Evolutionary conservation across 2,329 filamentous ascomycete genomes (phyloP), one percentile per base, ranked within the genome.

Genomic region (Ambrosiella xylebori): DNA sequence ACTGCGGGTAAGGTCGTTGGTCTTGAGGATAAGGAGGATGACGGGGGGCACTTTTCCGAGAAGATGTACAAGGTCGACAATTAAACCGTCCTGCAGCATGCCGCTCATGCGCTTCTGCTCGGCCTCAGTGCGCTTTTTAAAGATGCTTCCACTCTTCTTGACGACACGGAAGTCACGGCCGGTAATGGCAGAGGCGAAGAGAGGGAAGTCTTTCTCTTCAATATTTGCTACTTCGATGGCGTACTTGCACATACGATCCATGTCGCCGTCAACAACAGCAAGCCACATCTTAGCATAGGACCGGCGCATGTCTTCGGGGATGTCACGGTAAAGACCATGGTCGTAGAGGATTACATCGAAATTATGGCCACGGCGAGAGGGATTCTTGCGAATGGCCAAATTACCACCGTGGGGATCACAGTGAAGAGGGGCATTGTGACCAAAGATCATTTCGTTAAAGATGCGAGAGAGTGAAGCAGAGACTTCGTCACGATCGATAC

Each of bases 391-490:
- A 61, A 98, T 88, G 19, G 93, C 90, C 58, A 98, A 85, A 66
- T 98, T 98, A 51, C 93, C 93, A 53, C 90, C 93, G 66, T 98
- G 93, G 0, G 93, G 93, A 67, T 98, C 93, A 71, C 93, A 98
- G 72, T 98, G 93, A 44, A 98, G 73, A 0, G 93, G 89, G 0
- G 91, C 91, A 60, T 84, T 79, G 56, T 84, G 80, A 54, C 91
- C 90, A 64, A 98, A 98, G 64, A 98, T 96, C 93, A 98, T 98
- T 68, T 97, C 90, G 74, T 98, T 98, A 77, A 98, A 98, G 60
- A 98, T 88, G 60, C 84, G 82, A 0, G 93, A 85, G 3, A 98
- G 75, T 0, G 89, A 86, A 1, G 91, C 90, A 0, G 90, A 95
- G 4, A 98, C 93, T 70, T 97, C 91, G 66, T 97, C 93, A 17